Conservation (phyloP, 1,139 yeast genomes). For the Pichia sp. region DNA sequence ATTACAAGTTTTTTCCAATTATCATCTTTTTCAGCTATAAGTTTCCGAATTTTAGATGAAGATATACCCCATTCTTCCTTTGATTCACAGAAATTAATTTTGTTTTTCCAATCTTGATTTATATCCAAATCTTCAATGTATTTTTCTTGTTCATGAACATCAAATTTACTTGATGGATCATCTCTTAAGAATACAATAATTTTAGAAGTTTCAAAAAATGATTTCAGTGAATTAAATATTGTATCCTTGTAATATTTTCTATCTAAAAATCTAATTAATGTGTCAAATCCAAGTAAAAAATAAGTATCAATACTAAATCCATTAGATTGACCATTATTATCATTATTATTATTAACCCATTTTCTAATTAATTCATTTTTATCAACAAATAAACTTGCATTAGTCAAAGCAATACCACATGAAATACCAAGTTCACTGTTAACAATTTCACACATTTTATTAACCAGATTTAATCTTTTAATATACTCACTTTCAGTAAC, state of each 20-base stretch:
- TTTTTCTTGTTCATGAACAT: conserved; percentile 25
- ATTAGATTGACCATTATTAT: conserved; percentile 25
- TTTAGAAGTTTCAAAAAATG: conserved; percentile 48
- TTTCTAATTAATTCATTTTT: conserved; percentile 38
- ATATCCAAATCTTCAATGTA: conserved; percentile 38
- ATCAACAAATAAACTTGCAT: conserved; percentile 61
- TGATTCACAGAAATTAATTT: conserved; percentile 37
- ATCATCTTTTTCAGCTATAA: conserved; percentile 19
- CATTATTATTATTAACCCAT: conserved; percentile 12
- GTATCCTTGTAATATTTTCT: conserved; percentile 62
- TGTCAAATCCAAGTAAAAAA: conserved; percentile 76
- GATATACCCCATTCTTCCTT: conserved; percentile 39
- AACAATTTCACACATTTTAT: conserved; percentile 43
- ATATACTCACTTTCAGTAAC: conserved; percentile 54
- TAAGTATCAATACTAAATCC: no score
- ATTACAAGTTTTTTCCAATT: no score
- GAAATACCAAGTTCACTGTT: conserved; percentile 29
- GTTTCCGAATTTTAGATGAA: conserved; percentile 53
- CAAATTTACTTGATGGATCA: conserved; percentile 29
- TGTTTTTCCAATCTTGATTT: conserved; percentile 50
- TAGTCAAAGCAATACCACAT: conserved; percentile 54
- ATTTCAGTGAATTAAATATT: conserved; percentile 41
- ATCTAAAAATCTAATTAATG: conserved; percentile 62
- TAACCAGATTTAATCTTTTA: conserved; percentile 65
- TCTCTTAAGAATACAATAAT: conserved; percentile 58